Evolutionary conservation across 73 alveolate species (phyloP).

Genomic region (Symbiodinium natans): DNA sequence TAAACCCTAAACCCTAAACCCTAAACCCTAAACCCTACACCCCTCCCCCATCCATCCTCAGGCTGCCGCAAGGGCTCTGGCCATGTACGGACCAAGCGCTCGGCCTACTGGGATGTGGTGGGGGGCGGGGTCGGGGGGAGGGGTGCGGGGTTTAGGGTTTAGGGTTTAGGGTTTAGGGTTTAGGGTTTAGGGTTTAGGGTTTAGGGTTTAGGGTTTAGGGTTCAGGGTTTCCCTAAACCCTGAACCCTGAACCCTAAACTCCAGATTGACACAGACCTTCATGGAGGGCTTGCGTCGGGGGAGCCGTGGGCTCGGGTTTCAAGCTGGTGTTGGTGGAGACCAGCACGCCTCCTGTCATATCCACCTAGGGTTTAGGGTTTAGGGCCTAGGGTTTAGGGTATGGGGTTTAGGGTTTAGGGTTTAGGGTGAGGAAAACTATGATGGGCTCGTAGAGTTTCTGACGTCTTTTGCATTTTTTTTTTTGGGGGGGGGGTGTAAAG

Average conservation of each 20-base stretch:
- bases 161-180: not conserved
- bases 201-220: not conserved
- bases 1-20: not conserved
- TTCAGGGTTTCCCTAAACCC: not conserved
- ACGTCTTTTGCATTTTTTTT: too few species aligned
- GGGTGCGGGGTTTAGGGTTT: too few species aligned
- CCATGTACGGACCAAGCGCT: conserved; percentile 78
- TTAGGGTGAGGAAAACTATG: too few species aligned
- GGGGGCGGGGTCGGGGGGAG: too few species aligned
- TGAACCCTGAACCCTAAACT: too few species aligned
- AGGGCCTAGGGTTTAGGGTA: not conserved
- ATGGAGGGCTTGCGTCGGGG: too few species aligned
- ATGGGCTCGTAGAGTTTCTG: not conserved
- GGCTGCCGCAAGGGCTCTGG: conserved; percentile 77
- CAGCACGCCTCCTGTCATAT: too few species aligned
- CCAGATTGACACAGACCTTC: too few species aligned
- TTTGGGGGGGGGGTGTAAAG: not conserved
- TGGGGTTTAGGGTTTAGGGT: too few species aligned
- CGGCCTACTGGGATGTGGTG: conserved; percentile 29
- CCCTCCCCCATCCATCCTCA: conserved; percentile 3
- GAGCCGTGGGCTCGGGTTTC: too few species aligned
- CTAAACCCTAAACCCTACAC: not conserved
- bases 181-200: not conserved
- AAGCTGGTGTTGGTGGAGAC: too few species aligned
- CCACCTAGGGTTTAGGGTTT: not conserved